These are phyloP conservation scores for Cyclocybe aegerita DNA, from an alignment of 768 basidiomycete genomes.

Conservation along the genomic window DNA sequence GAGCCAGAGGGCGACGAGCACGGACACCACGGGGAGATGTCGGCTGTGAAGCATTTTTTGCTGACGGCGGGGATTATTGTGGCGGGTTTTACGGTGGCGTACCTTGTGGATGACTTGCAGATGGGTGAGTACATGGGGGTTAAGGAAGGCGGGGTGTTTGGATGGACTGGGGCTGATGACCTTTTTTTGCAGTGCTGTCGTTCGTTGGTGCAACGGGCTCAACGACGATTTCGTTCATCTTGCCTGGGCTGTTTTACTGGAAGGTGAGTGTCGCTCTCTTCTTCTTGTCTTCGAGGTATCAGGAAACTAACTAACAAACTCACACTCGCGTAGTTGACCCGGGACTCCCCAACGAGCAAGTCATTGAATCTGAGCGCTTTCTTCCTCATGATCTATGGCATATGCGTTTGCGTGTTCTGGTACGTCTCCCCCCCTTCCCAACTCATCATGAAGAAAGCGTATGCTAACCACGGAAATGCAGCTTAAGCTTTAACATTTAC, in stretches of 20 bases:
- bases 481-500: conserved; percentile 81
- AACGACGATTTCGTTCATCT: conserved; percentile 94
- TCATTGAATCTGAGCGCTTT: conserved; percentile 58
- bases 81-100: conserved; percentile 70
- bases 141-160: conserved; percentile 1
- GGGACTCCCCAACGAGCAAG: conserved; percentile 55
- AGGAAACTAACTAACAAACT: conserved; percentile 32
- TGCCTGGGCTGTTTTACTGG: conserved; percentile 93
- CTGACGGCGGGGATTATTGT: conserved; percentile 69
- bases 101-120: conserved; percentile 74
- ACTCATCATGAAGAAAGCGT: too few species aligned
- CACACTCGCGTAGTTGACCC: conserved; percentile 55
- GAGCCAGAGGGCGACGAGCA: conserved; percentile 49
- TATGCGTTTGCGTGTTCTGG: conserved; percentile 85
- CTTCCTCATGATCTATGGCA: conserved; percentile 73
- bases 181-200: conserved; percentile 65
- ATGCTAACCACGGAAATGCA: too few species aligned
- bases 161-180: neutral
- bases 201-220: conserved; percentile 98
- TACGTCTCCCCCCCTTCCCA: conserved; percentile 46
- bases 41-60: conserved; percentile 61
- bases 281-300: conserved; percentile 2
- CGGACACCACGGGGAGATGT: conserved; percentile 64
- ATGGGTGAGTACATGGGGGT: conserved; percentile 50
- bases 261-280: conserved; percentile 50